phyloP scores from a whole-genome alignment of 2,329 filamentous ascomycete genomes.

The Periglandula ipomoeae region DNA sequence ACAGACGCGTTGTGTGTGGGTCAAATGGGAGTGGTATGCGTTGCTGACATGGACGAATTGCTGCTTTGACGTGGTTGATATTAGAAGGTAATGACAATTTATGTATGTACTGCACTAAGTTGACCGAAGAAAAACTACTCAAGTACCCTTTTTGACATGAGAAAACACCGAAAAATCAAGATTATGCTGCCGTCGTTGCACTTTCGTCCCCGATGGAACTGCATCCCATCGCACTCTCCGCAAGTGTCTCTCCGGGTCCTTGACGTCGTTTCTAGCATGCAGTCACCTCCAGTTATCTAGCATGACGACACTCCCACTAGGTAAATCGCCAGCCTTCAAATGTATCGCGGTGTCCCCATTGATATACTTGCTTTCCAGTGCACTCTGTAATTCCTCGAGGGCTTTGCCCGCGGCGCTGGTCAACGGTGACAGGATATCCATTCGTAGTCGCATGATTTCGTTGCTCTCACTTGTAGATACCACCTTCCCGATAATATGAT shows the following conservation, averaged over 20 bases:
- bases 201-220: background rate
- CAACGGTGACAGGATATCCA: constrained; percentile 22
- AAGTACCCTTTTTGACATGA: too few species aligned
- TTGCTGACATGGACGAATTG: too few species aligned
- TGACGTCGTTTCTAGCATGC: background rate
- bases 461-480: constrained; percentile 7
- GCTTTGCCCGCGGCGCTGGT: constrained; percentile 14
- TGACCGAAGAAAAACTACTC: too few species aligned
- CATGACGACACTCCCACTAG: constrained; percentile 19
- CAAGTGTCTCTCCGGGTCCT: constrained; percentile 1
- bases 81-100: too few species aligned
- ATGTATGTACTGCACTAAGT: too few species aligned
- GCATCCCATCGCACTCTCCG: constrained; percentile 3
- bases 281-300: constrained; percentile 19
- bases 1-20: too few species aligned
- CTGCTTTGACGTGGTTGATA: too few species aligned
- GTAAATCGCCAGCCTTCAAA: constrained; percentile 18
- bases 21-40: too few species aligned
- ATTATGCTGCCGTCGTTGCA: too few species aligned
- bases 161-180: too few species aligned
- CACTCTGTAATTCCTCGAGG: constrained; percentile 16
- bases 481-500: constrained; percentile 16
- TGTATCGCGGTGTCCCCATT: constrained; percentile 12
- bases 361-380: constrained; percentile 2
- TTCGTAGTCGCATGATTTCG: constrained; percentile 20